Evolutionary conservation across 441 rosid species (phyloP).

Genomic region (Codiaeum variegatum): DNA sequence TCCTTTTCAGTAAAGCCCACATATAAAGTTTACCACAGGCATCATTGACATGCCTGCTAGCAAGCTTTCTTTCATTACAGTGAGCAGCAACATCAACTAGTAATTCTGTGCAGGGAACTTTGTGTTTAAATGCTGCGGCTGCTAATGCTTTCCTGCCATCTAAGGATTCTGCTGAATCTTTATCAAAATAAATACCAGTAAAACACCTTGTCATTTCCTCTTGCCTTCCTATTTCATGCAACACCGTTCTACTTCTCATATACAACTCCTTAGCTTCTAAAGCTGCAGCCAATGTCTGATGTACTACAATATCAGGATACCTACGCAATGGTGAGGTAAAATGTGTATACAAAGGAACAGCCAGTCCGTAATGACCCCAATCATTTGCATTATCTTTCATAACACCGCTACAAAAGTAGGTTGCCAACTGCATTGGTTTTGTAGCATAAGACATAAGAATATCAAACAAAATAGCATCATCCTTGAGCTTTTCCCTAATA

Average conservation of each 20-base stretch:
- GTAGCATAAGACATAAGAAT: slow-evolving; percentile 67
- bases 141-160: slow-evolving; percentile 59
- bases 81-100: slow-evolving; percentile 57
- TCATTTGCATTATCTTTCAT: slow-evolving; percentile 46
- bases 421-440: slow-evolving; percentile 81
- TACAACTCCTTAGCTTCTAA: slow-evolving; percentile 69
- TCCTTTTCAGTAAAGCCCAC: slow-evolving; percentile 78
- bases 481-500: slow-evolving; percentile 59
- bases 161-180: slow-evolving; percentile 52
- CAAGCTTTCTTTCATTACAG: slow-evolving; percentile 67
- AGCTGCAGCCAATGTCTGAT: slow-evolving; percentile 76
- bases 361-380: slow-evolving; percentile 87
- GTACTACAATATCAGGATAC: slow-evolving; percentile 86
- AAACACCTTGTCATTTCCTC: slow-evolving; percentile 40
- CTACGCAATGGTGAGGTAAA: slow-evolving; percentile 92
- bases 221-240: slow-evolving; percentile 15
- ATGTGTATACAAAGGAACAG: slow-evolving; percentile 86
- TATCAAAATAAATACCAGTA: slow-evolving; percentile 58
- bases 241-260: slow-evolving; percentile 29
- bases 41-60: slow-evolving; percentile 71
- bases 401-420: slow-evolving; percentile 76
- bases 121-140: slow-evolving; percentile 59
- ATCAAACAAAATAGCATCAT: slow-evolving; percentile 58
- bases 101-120: slow-evolving; percentile 45
- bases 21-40: slow-evolving; percentile 75